Evolutionary conservation across 768 basidiomycete genomes (phyloP), one percentile per base, ranked within the genome.

Genomic region (Kwoniella sp.): DNA sequence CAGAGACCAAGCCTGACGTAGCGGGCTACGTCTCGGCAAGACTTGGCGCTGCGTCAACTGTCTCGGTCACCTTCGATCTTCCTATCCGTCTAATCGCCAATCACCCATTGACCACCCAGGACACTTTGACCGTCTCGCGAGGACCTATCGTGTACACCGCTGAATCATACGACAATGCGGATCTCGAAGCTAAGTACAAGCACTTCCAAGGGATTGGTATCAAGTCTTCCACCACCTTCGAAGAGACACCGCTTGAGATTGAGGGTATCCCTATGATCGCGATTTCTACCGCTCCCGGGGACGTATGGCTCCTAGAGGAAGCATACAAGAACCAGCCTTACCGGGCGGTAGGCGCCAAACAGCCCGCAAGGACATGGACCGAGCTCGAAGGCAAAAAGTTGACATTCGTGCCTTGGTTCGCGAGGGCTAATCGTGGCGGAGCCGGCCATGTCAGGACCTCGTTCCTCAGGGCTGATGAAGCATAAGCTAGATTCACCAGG

Each of bases 81-180:
- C 72, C 72, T 9, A 52, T 68, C 7, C 67, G 65, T 37, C 55
- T 73, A 3, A 54, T 73, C 2, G 49, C 61, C 3, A 53, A 67
- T n/a, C 69, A 71, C 50, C 64, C 70, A 5, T 15, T 40, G 19
- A 67, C 69, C 7, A 50, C 58, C 7, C 69, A 68, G 27, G 72
- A 70, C 46, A 70, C 67, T 19, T 26, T 73, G 19, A 71, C 64
- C 2, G 68, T 73, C 25, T 30, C 62, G 6, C 61, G 72, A 7
- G 72, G 72, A n/a, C 72, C 72, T 1, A 73, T 73, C 54, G 60
- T 73, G 15, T 73, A 70, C 58, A 60, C 62, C 0, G 72, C 72
- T 29, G 72, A 73, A 37, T 59, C 65, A 5, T 36, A 64, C 47
- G 72, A 73, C 48, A 73, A 73, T 50, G 40, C 47, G 15, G 24